Base-by-base conservation (phyloP, 495 filamentous ascomycete genomes). In the Penicillium cinerascens region DNA sequence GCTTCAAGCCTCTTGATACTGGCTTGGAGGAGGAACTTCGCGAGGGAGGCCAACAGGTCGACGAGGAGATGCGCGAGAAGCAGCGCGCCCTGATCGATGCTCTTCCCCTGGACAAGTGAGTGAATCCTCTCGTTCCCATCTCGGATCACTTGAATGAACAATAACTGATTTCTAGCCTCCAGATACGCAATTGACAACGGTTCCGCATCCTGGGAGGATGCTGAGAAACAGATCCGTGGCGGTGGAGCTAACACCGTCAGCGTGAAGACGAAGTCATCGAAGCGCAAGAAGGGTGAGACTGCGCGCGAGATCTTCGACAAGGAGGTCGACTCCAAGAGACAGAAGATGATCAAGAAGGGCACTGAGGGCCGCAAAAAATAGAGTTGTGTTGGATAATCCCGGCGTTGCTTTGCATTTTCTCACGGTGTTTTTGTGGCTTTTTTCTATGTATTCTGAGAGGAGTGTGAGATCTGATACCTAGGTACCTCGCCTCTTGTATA, bases 31-130 rank as follows among this genome's bases (percentile, higher is more conserved):
- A 92, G 4, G 95, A 99, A 64, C 78, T 97, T 27, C 84, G 83
- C 44, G 87, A 93, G 58, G 93, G 85, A 11, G 91, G 87, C 2
- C 78, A 91, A 56, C 83, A 93, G 67, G 78, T 87, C 17, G 65
- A 92, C 56, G 73, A 73, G 29, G 84, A 81, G 43, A 66, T 96
- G 64, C 79, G 82, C 56, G 82, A 85, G 69, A 88, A 88, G 72
- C 88, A 92, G 69, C 82, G 86, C 60, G 87, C 87, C 49, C 70
- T 97, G 54, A 95, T 97, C 55, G 87, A 96, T 74, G 84, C 89
- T 55, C 71, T 97, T 39, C 91, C 91, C 27, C 75, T 98, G 39
- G 89, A 95, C 56, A 82, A 86, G 86, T 96, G 82, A 85, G 87
- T 71, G 40, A 36, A 38, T 47, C 48, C 51, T 27, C 26, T 42